phyloP scores from a whole-genome alignment of 2,329 filamentous ascomycete genomes.

The Corniculantispora saksenae region DNA sequence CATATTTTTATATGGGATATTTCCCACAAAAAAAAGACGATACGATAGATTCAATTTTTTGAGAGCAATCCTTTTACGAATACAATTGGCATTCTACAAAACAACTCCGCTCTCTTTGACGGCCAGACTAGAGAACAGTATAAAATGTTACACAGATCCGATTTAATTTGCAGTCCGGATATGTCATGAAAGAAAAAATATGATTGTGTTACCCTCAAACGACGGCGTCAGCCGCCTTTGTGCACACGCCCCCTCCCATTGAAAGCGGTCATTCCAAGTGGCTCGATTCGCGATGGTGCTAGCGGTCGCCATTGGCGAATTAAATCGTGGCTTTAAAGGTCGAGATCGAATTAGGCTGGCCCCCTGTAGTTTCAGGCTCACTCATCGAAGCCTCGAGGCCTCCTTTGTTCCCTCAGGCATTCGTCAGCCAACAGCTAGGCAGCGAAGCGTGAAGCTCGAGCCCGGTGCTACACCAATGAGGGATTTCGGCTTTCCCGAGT shows the following conservation, averaged over 20 bases:
- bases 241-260: background rate
- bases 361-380: conserved; percentile 9
- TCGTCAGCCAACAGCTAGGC: background rate
- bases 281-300: conserved; percentile 6
- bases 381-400: background rate
- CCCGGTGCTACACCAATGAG: background rate
- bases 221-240: background rate
- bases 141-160: background rate
- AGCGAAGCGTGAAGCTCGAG: background rate
- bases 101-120: background rate
- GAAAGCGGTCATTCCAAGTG: background rate
- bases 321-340: background rate
- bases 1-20: background rate
- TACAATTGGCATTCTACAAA: background rate
- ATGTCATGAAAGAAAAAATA: background rate
- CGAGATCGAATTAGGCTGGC: conserved; percentile 8
- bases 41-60: background rate
- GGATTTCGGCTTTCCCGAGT: background rate
- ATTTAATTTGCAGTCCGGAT: background rate
- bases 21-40: background rate
- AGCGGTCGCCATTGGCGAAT: conserved; percentile 5
- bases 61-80: background rate
- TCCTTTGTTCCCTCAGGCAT: background rate
- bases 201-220: conserved; percentile 15
- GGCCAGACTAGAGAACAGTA: background rate